These are phyloP conservation scores for Oryza punctata DNA, from an alignment of 176 grass and related monocot genomes.

Conservation along the genomic window DNA sequence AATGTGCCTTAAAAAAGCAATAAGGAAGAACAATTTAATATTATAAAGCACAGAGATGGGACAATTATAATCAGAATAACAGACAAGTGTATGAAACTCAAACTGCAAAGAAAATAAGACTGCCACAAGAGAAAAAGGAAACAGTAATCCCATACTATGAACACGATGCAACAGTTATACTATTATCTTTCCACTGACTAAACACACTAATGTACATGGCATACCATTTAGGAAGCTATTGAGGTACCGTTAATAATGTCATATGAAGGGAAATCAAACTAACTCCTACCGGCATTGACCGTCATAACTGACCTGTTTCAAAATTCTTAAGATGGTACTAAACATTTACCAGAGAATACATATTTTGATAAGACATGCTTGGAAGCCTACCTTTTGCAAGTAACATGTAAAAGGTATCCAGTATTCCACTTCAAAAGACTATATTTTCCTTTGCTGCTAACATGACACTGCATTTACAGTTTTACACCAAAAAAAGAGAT, in stretches of 20 bases:
- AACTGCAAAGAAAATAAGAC: constrained; percentile 8
- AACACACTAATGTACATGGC: neutral
- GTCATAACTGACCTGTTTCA: constrained; percentile 7
- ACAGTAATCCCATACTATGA: constrained; percentile 12
- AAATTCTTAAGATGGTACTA: constrained; percentile 23
- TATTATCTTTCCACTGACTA: neutral
- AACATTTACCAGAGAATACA: constrained; percentile 16
- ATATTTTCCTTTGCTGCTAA: neutral
- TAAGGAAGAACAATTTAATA: neutral
- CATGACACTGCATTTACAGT: constrained; percentile 6
- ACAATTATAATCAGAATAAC: constrained; percentile 14
- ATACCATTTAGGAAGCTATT: neutral
- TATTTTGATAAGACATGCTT: neutral
- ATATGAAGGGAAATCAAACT: neutral
- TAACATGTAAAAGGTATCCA: constrained; percentile 18
- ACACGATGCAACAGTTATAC: neutral
- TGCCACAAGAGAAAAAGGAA: neutral
- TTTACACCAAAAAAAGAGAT: neutral
- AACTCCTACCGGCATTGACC: neutral
- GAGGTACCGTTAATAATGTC: constrained; percentile 14
- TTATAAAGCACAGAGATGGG: constrained; percentile 10
- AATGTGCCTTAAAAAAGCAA: neutral
- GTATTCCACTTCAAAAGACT: neutral
- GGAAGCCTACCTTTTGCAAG: constrained; percentile 2
- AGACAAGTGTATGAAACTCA: constrained; percentile 5